Evolutionary conservation across 345 rosid genomes (phyloP).

Genomic region (Geranium rotundifolium): DNA sequence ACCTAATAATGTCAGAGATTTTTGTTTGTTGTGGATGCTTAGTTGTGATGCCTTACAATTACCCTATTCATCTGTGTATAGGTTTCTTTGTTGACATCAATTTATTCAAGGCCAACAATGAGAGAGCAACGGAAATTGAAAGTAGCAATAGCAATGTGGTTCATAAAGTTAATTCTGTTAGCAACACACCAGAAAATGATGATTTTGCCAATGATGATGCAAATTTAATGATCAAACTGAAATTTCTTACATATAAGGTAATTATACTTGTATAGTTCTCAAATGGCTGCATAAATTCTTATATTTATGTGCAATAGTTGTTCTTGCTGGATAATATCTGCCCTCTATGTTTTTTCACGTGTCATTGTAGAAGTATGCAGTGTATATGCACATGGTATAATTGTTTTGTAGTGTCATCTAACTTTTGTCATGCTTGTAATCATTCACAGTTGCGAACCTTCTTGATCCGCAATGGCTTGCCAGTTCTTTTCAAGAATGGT

Average conservation of each 20-base stretch:
- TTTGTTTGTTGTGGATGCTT: too few relatives aligned
- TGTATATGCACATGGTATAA: background rate
- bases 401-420: background rate
- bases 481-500: constrained; percentile 75
- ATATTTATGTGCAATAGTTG: background rate
- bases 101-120: constrained; percentile 70
- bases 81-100: constrained; percentile 90
- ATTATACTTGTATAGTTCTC: background rate
- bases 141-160: constrained; percentile 20
- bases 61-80: constrained; percentile 2
- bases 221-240: constrained; percentile 85
- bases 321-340: background rate
- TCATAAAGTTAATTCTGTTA: constrained; percentile 32
- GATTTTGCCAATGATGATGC: constrained; percentile 79
- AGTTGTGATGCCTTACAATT: background rate
- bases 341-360: too few relatives aligned
- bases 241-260: constrained; percentile 94
- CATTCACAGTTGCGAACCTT: constrained; percentile 74
- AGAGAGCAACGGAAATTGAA: constrained; percentile 38
- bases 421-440: constrained; percentile 8
- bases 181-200: constrained; percentile 22
- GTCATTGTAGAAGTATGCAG: background rate
- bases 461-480: constrained; percentile 86
- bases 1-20: background rate
- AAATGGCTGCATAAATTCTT: too few relatives aligned